Evolutionary conservation across 768 basidiomycete species (phyloP).

Genomic region (Kwoniella newhampshirensis): DNA sequence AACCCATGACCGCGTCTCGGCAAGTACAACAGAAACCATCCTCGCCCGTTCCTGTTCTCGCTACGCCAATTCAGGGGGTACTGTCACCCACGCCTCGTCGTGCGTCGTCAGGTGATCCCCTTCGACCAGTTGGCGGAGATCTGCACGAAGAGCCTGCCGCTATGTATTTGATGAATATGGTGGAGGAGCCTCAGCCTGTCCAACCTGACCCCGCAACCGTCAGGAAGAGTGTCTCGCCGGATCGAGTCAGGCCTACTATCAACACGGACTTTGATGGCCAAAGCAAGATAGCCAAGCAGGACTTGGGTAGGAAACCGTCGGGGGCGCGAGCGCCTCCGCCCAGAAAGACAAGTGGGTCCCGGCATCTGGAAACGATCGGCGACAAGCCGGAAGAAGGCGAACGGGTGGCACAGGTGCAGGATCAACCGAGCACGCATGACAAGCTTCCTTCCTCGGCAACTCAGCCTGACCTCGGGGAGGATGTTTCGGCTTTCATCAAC

Average conservation of each 20-base stretch:
- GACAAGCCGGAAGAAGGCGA: conserved; percentile 15
- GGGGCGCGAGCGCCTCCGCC: conserved; percentile 52
- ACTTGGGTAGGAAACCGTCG: conserved; percentile 51
- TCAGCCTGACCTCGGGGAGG: conserved; percentile 35
- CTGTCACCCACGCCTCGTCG: conserved; percentile 38
- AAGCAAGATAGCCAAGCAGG: conserved; percentile 9
- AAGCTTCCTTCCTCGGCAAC: conserved; percentile 13
- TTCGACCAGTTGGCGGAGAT: conserved; percentile 4
- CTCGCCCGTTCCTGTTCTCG: conserved; percentile 7
- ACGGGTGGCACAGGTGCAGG: no score
- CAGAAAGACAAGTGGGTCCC: conserved; percentile 12
- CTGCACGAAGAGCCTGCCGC: conserved; percentile 47
- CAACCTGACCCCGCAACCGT: conserved; percentile 2
- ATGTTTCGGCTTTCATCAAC: conserved; percentile 43
- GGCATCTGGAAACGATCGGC: conserved; percentile 26
- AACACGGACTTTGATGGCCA: conserved; percentile 27
- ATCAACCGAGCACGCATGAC: neutral
- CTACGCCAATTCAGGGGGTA: conserved; percentile 13
- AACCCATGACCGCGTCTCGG: neutral
- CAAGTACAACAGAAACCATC: neutral
- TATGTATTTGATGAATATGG: conserved; percentile 47
- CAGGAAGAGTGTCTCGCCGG: conserved; percentile 12
- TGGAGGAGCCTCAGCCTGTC: conserved; percentile 25
- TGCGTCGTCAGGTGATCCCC: conserved; percentile 29
- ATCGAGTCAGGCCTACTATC: conserved; percentile 31